Evolutionary conservation across 768 basidiomycete species (phyloP).

Genomic region (Podaxis sp.): DNA sequence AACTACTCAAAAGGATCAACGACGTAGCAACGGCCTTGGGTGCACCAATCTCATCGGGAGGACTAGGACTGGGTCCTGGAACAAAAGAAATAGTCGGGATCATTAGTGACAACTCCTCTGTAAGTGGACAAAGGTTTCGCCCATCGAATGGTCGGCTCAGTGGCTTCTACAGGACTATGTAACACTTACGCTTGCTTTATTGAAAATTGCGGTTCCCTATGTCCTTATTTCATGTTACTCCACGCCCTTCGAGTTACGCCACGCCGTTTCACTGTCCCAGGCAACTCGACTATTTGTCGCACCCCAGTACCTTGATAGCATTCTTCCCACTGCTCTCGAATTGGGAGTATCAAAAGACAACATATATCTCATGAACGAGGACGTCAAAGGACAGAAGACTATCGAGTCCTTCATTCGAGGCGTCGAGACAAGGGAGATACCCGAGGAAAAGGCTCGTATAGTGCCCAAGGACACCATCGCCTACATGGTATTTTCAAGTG

Average conservation of each 20-base stretch:
- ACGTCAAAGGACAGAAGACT: conserved; percentile 27
- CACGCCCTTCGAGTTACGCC: conserved; percentile 30
- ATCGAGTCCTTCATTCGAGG: conserved; percentile 33
- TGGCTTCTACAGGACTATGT: conserved; percentile 26
- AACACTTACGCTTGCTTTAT: conserved; percentile 23
- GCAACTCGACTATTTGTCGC: conserved; percentile 30
- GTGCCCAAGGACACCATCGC: conserved; percentile 53
- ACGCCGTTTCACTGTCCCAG: conserved; percentile 27
- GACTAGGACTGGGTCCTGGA: conserved; percentile 44
- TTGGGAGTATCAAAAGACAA: conserved; percentile 32
- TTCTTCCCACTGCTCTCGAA: conserved; percentile 26
- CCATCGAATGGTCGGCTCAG: background rate
- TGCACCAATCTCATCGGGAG: conserved; percentile 39
- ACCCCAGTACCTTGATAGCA: conserved; percentile 21
- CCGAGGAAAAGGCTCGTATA: conserved; percentile 35
- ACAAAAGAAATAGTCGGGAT: conserved; percentile 63
- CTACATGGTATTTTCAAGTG: conserved; percentile 72
- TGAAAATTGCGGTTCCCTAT: conserved; percentile 25
- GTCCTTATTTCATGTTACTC: conserved; percentile 31
- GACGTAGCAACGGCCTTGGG: conserved; percentile 56
- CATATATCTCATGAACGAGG: conserved; percentile 47
- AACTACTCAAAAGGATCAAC: conserved; percentile 46
- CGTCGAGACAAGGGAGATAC: conserved; percentile 31
- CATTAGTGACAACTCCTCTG: conserved; percentile 63
- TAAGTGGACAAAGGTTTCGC: conserved; percentile 23